Evolutionary conservation across 2,329 filamentous ascomycete species (phyloP).

Genomic region (Podosphaera xanthii): DNA sequence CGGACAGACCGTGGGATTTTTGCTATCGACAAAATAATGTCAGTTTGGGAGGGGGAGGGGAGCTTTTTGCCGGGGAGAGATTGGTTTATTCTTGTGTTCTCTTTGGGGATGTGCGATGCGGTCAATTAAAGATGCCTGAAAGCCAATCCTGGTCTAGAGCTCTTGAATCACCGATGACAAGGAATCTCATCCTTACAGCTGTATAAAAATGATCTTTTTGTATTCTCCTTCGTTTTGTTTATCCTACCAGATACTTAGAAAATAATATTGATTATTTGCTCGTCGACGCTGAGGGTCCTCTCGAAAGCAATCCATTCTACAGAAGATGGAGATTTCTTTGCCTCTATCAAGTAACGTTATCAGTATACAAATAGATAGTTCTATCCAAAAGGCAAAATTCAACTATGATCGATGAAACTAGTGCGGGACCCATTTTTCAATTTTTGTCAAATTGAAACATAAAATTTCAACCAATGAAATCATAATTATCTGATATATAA

Average conservation of each 20-base stretch:
- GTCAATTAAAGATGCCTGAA: neutral
- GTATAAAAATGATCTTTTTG: neutral
- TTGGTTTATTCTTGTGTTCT: neutral
- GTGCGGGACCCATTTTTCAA: neutral
- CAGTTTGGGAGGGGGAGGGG: neutral
- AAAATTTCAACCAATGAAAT: neutral
- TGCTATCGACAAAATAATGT: no score
- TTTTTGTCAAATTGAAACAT: neutral
- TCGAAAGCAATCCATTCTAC: no score
- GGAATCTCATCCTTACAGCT: neutral
- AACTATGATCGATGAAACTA: neutral
- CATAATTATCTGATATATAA: neutral
- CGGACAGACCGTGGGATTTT: neutral
- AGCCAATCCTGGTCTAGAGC: neutral
- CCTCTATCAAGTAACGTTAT: no score
- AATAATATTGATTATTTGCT: no score
- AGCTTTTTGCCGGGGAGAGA: no score
- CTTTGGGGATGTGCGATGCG: neutral
- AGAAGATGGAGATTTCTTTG: no score
- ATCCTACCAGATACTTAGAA: neutral
- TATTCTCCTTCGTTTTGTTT: neutral
- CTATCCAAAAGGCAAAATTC: no score
- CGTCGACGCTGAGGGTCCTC: no score
- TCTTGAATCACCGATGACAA: neutral
- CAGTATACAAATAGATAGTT: no score